phyloP scores from a whole-genome alignment of 768 basidiomycete genomes.

The Leucocoprinus sp. region DNA sequence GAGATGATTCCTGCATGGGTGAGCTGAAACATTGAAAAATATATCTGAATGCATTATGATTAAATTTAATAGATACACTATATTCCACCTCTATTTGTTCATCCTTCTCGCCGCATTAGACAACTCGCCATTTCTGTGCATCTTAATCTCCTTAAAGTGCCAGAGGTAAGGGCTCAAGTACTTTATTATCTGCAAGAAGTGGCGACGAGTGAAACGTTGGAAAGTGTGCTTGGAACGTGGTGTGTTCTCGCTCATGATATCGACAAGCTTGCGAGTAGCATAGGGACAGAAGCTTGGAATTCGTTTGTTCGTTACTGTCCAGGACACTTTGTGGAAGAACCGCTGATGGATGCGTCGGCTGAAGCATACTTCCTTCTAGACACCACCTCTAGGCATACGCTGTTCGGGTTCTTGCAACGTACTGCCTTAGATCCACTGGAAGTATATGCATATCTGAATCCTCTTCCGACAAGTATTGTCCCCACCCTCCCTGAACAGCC shows the following conservation, averaged over 20 bases:
- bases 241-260: slow-evolving; percentile 61
- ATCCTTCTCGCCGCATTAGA: slow-evolving; percentile 72
- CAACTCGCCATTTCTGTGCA: slow-evolving; percentile 55
- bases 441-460: slow-evolving; percentile 56
- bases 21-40: slow-evolving; percentile 22
- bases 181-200: slow-evolving; percentile 42
- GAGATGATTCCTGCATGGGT: slow-evolving; percentile 90
- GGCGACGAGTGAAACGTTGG: slow-evolving; percentile 39
- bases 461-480: slow-evolving; percentile 36
- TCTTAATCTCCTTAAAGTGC: slow-evolving; percentile 51
- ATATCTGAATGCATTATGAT: slow-evolving; percentile 1
- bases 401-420: slow-evolving; percentile 45
- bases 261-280: slow-evolving; percentile 50
- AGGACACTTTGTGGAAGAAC: neutral
- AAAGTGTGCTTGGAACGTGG: slow-evolving; percentile 66
- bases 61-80: slow-evolving; percentile 70
- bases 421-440: slow-evolving; percentile 54
- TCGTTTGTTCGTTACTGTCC: slow-evolving; percentile 21
- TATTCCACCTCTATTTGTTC: slow-evolving; percentile 70
- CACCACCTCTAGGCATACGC: slow-evolving; percentile 23
- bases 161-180: slow-evolving; percentile 38
- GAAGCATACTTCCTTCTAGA: slow-evolving; percentile 22
- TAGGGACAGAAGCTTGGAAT: slow-evolving; percentile 50
- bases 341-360: slow-evolving; percentile 1
- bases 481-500: slow-evolving; percentile 21